Evolutionary conservation across 495 filamentous ascomycete species (phyloP).

Genomic region (Corynascus novoguineensis): DNA sequence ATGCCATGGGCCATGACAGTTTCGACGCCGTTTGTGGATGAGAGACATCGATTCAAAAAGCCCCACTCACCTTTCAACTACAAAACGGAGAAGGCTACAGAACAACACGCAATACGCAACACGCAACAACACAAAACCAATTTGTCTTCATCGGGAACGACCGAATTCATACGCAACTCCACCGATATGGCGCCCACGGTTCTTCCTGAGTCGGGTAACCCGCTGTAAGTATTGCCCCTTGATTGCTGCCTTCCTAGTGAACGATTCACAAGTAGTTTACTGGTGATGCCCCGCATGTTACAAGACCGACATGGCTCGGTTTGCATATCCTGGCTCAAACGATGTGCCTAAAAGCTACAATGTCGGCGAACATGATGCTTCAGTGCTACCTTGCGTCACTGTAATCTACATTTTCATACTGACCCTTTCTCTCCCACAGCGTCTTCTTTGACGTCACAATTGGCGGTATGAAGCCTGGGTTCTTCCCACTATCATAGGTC

Average conservation of each 20-base stretch:
- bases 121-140: background rate
- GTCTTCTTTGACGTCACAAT: constrained; percentile 95
- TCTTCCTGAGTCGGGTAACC: constrained; percentile 50
- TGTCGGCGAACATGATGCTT: background rate
- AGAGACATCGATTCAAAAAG: background rate
- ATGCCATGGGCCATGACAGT: too few species aligned
- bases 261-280: background rate
- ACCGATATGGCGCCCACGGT: constrained; percentile 46
- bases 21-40: background rate
- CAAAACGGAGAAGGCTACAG: background rate
- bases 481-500: background rate
- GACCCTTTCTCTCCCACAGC: constrained; percentile 23
- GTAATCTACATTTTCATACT: background rate
- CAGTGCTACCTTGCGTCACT: background rate
- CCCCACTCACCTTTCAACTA: background rate
- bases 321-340: background rate
- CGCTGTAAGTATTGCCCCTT: constrained; percentile 42
- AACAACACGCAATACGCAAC: background rate
- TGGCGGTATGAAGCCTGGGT: constrained; percentile 63
- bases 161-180: background rate
- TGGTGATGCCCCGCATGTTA: background rate
- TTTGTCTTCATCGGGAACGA: background rate
- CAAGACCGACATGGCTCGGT: background rate
- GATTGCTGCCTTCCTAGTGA: background rate
- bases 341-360: background rate